Base-by-base conservation (phyloP, 2,329 filamentous ascomycete genomes). In the Alternaria sp. region DNA sequence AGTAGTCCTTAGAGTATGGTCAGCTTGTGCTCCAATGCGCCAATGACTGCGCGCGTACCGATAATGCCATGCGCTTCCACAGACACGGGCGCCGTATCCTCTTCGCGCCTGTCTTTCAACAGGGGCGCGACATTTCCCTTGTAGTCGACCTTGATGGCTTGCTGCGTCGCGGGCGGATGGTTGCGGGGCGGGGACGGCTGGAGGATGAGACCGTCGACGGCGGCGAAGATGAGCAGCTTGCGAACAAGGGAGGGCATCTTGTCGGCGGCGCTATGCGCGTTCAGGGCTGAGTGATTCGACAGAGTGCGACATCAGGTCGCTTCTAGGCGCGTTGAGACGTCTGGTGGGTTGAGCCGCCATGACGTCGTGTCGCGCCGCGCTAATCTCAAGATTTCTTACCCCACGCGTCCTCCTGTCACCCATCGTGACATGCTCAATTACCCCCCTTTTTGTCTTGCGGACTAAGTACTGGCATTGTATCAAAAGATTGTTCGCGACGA, bases 191-290 rank as follows among this genome's bases (percentile, higher is more conserved):
- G 85, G 28, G 91, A 82, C 25, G 92, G 90, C 74, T 96, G 92
- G 47, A 97, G 86, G 67, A 97, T 84, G 56, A 97, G 85, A 61
- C 93, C 93, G 75, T 97, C 93, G 57, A 90, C 88, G 25, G 93
- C 89, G 59, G 93, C 93, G 80, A 90, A 90, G 70, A 97, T 88
- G 68, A 93, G 78, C 59, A 97, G 83, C 81, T 96, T 96, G 77
- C 92, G 91, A 62, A 91, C 89, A 64, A 97, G 83, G 69, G 87
- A 86, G 59, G 93, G 90, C 93, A 96, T 96, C 8, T 55, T 66
- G 54, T 57, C 55, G 23, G 50, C 21, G 26, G 36, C 46, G 49
- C 26, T 51, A 55, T 54, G 60, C 60, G 19, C 60, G 17, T 30
- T 54, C 50, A 61, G 26, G 46, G 43, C 9, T 32, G 46, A 61